Base-by-base conservation (phyloP, 768 basidiomycete genomes). In the Leccinum subgranulosum region DNA sequence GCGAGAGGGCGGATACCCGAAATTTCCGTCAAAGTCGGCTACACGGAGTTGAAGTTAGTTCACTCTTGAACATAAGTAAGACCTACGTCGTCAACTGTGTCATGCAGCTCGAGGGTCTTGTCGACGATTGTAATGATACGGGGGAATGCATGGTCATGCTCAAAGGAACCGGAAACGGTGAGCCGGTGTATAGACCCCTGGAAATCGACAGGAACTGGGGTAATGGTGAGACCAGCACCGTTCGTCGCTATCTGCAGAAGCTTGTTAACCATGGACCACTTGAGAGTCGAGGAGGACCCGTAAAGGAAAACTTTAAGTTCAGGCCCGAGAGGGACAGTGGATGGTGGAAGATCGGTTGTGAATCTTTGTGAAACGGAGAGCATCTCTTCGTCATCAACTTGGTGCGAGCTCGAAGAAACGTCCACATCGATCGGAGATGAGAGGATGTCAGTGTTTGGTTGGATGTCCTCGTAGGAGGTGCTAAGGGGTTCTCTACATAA, bases 231-330 rank as follows among this genome's bases (percentile, higher is more conserved):
- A 52, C 69, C 71, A 33, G 72, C 70, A 54, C 75, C 76, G 59
- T 66, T 64, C 25, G 76, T 77, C 49, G 78, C 78, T 71, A 83
- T 87, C 70, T 79, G 78, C 65, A 89, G 68, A 33, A 91, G 74
- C 60, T 71, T 76, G 62, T 83, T 77, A 64, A 86, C 77, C 64
- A 90, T 78, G 39, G 77, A 73, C 84, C 84, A 84, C 71, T 87
- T 86, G 75, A 76, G 75, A 60, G 76, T 59, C 49, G 84, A 78
- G 36, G 85, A 78, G 54, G 76, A 71, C 28, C 88, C 88, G 69
- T 89, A 90, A n/a, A 91, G 76, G 50, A 83, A 74, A 61, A 91
- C 77, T 66, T 84, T 81, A 63, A 88, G 78, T 61, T 80, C 79
- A 59, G 74, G 65, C 49, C 72, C 73, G 33, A 63, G 51, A 60